Conservation (phyloP, 2,329 filamentous ascomycete genomes). For the Colletotrichum tanaceti region DNA sequence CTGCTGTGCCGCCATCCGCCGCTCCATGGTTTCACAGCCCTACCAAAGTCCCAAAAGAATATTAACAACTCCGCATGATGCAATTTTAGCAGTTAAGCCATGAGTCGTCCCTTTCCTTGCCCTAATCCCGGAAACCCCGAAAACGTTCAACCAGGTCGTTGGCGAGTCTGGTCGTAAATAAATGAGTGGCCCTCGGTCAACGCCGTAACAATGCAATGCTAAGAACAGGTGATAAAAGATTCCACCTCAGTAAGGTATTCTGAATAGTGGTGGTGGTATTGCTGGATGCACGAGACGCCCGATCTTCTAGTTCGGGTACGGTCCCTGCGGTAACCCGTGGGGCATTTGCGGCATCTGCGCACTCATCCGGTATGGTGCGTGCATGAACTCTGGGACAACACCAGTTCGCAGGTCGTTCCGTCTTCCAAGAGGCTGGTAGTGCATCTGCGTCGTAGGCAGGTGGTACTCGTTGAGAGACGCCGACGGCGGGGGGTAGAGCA, state of each 20-base stretch:
- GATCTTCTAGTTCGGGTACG: slow-evolving; percentile 51
- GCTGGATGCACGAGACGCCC: slow-evolving; percentile 10
- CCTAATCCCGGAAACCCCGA: slow-evolving; percentile 11
- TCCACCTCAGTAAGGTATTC: slow-evolving; percentile 3
- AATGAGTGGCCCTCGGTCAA: slow-evolving; percentile 36
- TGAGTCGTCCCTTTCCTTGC: slow-evolving; percentile 28
- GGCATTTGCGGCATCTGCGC: slow-evolving; percentile 37
- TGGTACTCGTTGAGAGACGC: slow-evolving; percentile 81
- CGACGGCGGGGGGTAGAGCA: slow-evolving; percentile 89
- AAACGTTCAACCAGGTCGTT: slow-evolving; percentile 24
- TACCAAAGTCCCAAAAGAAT: slow-evolving; percentile 1
- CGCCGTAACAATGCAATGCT: slow-evolving; percentile 42
- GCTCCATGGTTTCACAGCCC: background rate
- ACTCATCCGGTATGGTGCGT: slow-evolving; percentile 27
- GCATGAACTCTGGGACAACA: slow-evolving; percentile 72
- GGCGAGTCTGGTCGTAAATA: slow-evolving; percentile 16
- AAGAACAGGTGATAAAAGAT: slow-evolving; percentile 25
- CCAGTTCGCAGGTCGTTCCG: slow-evolving; percentile 75
- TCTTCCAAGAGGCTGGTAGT: slow-evolving; percentile 82
- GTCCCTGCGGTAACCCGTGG: slow-evolving; percentile 46
- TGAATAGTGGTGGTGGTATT: background rate
- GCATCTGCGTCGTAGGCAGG: slow-evolving; percentile 78
- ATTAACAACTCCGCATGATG: slow-evolving; percentile 36
- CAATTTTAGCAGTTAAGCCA: slow-evolving; percentile 31
- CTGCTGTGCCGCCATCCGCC: background rate